Evolutionary conservation across 2,329 filamentous ascomycete species (phyloP).

Genomic region (Talaromyces sp.): DNA sequence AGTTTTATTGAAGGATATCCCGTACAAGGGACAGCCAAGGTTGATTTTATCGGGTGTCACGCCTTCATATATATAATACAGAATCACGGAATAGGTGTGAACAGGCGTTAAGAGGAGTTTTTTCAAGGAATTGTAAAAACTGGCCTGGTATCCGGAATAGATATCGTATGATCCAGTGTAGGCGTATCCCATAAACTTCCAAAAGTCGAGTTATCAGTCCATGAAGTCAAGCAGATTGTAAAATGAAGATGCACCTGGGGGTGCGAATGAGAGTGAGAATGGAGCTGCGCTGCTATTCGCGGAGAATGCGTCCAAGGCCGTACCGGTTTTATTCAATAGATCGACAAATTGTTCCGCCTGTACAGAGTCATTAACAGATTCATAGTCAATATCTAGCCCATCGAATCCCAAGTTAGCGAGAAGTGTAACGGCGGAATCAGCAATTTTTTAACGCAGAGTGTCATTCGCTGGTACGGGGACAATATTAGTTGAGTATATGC

Average conservation of each 20-base stretch:
- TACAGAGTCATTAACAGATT: constrained; percentile 18
- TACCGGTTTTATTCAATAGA: constrained; percentile 2
- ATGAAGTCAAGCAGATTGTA: constrained; percentile 48
- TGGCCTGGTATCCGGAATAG: constrained; percentile 6
- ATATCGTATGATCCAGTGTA: constrained; percentile 42
- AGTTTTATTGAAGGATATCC: constrained; percentile 9
- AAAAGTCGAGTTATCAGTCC: constrained; percentile 50
- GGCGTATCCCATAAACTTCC: constrained; percentile 76
- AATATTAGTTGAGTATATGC: constrained; percentile 75
- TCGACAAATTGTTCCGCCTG: constrained; percentile 11
- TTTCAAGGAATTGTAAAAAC: not conserved
- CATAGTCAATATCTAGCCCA: constrained; percentile 44
- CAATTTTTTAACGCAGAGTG: constrained; percentile 61
- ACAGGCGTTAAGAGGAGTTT: constrained; percentile 10
- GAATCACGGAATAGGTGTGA: not conserved
- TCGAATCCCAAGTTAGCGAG: constrained; percentile 73
- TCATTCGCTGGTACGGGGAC: constrained; percentile 59
- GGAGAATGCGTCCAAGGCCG: constrained; percentile 1
- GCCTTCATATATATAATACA: constrained; percentile 10
- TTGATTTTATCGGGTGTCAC: constrained; percentile 13
- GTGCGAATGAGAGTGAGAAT: constrained; percentile 26
- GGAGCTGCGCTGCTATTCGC: not conserved
- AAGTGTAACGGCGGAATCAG: constrained; percentile 65
- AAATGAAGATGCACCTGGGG: constrained; percentile 37
- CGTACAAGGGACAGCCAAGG: constrained; percentile 11